Evolutionary conservation across 169 alveolate genomes (phyloP).

Genomic region (Babesia ovata): DNA sequence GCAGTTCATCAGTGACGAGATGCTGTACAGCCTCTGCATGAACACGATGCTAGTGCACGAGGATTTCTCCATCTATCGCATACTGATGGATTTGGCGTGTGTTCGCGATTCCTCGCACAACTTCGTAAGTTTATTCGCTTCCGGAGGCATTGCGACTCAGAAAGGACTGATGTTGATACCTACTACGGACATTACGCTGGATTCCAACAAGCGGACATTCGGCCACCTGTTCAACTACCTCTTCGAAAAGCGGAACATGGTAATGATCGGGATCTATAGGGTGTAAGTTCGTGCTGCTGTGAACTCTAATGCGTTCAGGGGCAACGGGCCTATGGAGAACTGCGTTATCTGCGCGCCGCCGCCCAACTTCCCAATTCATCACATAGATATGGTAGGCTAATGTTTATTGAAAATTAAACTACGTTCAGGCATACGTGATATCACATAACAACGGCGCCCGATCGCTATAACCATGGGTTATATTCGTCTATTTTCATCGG

Average conservation of each 20-base stretch:
- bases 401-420: not conserved
- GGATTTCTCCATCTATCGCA: slow-evolving; percentile 38
- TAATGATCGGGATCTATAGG: slow-evolving; percentile 48
- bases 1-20: slow-evolving; percentile 60
- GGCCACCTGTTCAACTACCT: slow-evolving; percentile 36
- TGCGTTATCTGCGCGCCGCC: slow-evolving; percentile 59
- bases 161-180: slow-evolving; percentile 31
- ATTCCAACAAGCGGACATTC: slow-evolving; percentile 31
- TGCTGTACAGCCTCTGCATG: slow-evolving; percentile 55
- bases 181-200: slow-evolving; percentile 1
- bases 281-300: slow-evolving; percentile 12
- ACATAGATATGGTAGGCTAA: slow-evolving; percentile 50
- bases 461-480: not conserved
- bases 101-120: slow-evolving; percentile 4
- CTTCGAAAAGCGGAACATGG: slow-evolving; percentile 31
- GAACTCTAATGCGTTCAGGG: not conserved
- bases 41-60: slow-evolving; percentile 39
- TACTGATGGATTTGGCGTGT: slow-evolving; percentile 40
- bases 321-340: slow-evolving; percentile 39
- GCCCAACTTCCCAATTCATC: slow-evolving; percentile 27
- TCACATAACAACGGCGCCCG: slow-evolving; percentile 3
- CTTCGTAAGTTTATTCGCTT: not conserved
- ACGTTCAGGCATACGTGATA: slow-evolving; percentile 40
- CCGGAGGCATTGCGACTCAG: not conserved
- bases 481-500: too few species aligned